Evolutionary conservation across 1,284 basidiomycete species (phyloP), one percentile per base, ranked within the genome.

Genomic region (Agaricales sp.): DNA sequence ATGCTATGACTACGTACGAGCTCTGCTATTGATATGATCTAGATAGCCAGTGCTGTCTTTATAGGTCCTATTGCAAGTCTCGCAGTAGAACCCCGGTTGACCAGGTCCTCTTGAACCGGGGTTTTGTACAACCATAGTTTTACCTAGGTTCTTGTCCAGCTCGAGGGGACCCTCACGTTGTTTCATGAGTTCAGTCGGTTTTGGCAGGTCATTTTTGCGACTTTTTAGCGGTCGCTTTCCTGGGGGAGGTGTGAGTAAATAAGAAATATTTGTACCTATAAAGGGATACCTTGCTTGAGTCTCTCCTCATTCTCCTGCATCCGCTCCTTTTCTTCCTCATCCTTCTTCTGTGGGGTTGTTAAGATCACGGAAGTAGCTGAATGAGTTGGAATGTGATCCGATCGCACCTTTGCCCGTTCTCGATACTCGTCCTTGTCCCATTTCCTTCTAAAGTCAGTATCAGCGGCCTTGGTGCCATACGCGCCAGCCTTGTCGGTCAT

Each of bases 11-110:
- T 23, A 81, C 91, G 62, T 64, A 96, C 93, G 96, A 53, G 83
- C 82, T 68, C 93, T 78, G 45, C 90, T 85, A 65, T 99, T 99
- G 51, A 99, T 81, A 63, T 99, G 96, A 64, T 99, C 95, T 46
- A 99, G 71, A 63, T 98, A 99, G 1, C 82, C 88, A 21, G 86
- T 77, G 52, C 84, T 94, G 62, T 99, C 95, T 66, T 96, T 97
- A 66, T 92, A 90, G 18, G 89, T 96, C 56, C 91, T 74, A 57
- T 81, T 86, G 63, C 93, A 97, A 6, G 86, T 69, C 59, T 94
- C 92, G 60, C 93, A 97, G 63, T 80, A 87, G 68, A 95, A 97
- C 0, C 93, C 93, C 14, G 91, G 90, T 53, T 92, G 87, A 13
- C 89, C 87, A 24, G 91, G 79, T 0, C 92, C 92, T 53, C 76